Evolutionary conservation across 352 stramenopile species (phyloP).

Genomic region (Globisporangium emineosum): DNA sequence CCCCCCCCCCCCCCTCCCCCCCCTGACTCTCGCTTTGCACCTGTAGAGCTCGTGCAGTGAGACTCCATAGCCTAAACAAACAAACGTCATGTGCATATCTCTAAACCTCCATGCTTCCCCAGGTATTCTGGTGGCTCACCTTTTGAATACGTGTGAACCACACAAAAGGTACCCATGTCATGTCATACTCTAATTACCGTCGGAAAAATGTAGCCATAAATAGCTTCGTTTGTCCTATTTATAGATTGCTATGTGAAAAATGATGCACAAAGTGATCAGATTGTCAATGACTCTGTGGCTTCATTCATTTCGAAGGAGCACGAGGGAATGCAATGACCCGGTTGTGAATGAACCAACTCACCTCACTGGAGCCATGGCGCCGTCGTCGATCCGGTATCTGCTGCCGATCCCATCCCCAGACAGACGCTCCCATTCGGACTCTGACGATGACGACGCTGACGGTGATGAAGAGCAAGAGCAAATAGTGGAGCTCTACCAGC

Average conservation of each 20-base stretch:
- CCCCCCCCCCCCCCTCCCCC: too few relatives aligned
- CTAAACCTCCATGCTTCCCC: neutral
- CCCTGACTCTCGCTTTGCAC: neutral
- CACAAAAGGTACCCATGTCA: neutral
- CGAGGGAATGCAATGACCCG: neutral
- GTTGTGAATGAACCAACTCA: neutral
- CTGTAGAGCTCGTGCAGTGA: neutral
- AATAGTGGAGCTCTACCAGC: slow-evolving; percentile 39
- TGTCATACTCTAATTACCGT: too few relatives aligned
- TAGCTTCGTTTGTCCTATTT: neutral
- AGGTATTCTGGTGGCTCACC: neutral
- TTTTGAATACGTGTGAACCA: neutral
- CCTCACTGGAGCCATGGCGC: neutral
- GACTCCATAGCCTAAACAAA: neutral
- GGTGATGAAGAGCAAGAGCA: slow-evolving; percentile 3
- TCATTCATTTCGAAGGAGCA: neutral
- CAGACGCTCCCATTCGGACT: neutral
- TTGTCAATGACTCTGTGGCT: too few relatives aligned
- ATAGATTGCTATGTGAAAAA: neutral
- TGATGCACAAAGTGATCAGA: neutral
- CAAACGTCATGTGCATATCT: neutral
- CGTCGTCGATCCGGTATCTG: slow-evolving; percentile 16
- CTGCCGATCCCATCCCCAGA: slow-evolving; percentile 4
- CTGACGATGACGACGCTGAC: neutral
- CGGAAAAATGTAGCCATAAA: slow-evolving; percentile 2